Evolutionary conservation across 139 green algal genomes (phyloP), one percentile per base, ranked within the genome.

Genomic region (Asterochloris sp.): DNA sequence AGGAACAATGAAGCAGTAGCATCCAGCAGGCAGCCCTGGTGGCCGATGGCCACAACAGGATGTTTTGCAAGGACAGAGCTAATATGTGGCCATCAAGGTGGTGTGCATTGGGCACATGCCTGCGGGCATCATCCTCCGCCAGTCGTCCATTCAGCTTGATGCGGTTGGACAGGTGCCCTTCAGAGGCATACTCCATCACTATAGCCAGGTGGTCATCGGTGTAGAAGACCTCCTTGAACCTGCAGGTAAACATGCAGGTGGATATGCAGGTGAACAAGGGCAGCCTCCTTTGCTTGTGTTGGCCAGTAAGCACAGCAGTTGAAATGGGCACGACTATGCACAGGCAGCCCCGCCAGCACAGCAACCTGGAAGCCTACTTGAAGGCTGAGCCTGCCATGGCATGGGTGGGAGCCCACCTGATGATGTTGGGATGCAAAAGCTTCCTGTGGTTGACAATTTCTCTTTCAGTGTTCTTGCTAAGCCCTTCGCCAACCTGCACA

Each of bases 181-280:
- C 89, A 8, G 78, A 78, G 12, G 91, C 91, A 79, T 91, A 94
- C 80, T 97, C 93, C 92, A 96, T 95, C n/a, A 95, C 86, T 60
- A 83, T 87, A 26, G 47, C 68, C 68, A 86, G 61, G 69, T 79
- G 74, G 0, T 23, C 62, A 11, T 82, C 61, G 15, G 80, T 80
- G 17, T 80, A 64, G 38, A 82, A 86, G 2, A 84, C 83, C 73
- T 86, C 82, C 13, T 83, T 75, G 81, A 94, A 94, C 27, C 81
- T 81, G 66, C 90, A 78, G n/a, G n/a, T n/a, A 26, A 54, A 27
- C 13, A 76, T 21, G 14, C 19, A 76, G n/a, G n/a, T n/a, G n/a
- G n/a, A n/a, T n/a, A n/a, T n/a, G n/a, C 13, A 60, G 23, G 26
- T 26, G 26, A 76, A 76, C 26, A 26, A 76, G 24, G 23, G 24